Evolutionary conservation across 257 asterid genomes (phyloP), one percentile per base, ranked within the genome.

Genomic region (Plantago elongata): DNA sequence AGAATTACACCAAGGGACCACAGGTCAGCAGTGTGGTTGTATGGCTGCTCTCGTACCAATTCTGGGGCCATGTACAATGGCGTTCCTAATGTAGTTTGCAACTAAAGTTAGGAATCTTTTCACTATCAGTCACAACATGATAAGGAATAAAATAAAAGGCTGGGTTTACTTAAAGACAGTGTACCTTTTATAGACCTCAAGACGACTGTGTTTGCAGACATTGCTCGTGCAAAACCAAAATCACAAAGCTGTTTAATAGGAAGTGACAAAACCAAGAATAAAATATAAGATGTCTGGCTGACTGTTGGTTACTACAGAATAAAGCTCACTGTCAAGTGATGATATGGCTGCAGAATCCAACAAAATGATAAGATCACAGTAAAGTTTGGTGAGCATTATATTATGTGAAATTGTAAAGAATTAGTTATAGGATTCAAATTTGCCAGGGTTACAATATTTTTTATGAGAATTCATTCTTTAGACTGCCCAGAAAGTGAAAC

Each of bases 1-100:
- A 93, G 74, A 74, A 93, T 93, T 63, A 93, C 97, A 62, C 99
- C 97, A 74, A 93, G 99, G 63, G 99, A 93, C 99, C 99, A 93
- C 64, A 93, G 80, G 79, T 93, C 99, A 63, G 97, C 99, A 73
- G 96, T 87, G 77, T 93, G 96, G 76, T 93, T 93, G 84, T 93
- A 92, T n/a, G 99, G 99, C 64, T 93, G 99, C 76, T 93, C 99
- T 51, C 99, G 83, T 69, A 93, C 97, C 81, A 93, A 81, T 77
- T 93, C 99, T 30, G 99, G 97, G 61, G 99, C 99, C 99, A 93
- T 93, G 85, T 93, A 93, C 61, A 93, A 76, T 27, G 99, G 99
- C 69, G 97, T 93, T 67, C 99, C 99, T 93, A 72, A 64, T 7
- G 65, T 56, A 63, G 48, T 57, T 57, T 13, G 61, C 29, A 48